Evolutionary conservation across 139 green algal genomes (phyloP).

Genomic region (Chlamydomonas incerta): DNA sequence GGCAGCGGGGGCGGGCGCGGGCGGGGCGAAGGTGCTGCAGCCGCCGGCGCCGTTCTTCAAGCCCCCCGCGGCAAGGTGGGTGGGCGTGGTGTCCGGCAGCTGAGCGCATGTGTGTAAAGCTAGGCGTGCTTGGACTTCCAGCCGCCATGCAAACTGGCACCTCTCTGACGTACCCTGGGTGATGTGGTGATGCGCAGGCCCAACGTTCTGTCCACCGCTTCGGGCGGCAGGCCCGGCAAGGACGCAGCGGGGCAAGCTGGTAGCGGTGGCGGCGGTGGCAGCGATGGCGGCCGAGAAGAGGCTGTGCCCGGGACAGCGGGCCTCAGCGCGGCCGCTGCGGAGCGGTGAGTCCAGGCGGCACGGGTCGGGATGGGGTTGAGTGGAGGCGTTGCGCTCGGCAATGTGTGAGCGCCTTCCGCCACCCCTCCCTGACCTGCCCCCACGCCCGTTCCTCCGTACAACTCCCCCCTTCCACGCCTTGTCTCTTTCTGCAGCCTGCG

Average conservation of each 20-base stretch:
- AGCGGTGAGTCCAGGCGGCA: constrained; percentile 12
- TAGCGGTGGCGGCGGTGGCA: too few relatives aligned
- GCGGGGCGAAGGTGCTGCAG: neutral
- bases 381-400: too few relatives aligned
- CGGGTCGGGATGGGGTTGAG: too few relatives aligned
- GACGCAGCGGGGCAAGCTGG: neutral
- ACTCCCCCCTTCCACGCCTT: too few relatives aligned
- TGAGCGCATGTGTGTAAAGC: too few relatives aligned
- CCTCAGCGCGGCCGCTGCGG: neutral
- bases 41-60: neutral
- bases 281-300: neutral
- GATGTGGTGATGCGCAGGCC: too few relatives aligned
- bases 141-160: too few relatives aligned
- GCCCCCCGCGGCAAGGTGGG: constrained; percentile 4
- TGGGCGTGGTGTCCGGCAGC: too few relatives aligned
- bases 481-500: constrained; percentile 26
- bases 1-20: neutral
- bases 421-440: neutral
- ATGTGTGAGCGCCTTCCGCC: too few relatives aligned
- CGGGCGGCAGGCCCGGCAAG: neutral
- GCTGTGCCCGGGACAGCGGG: neutral
- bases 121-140: too few relatives aligned
- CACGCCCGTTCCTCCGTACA: neutral
- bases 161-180: too few relatives aligned
- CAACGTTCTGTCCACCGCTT: neutral